Base-by-base conservation (phyloP, 306 rosid genomes). In the Canavalia gladiata region DNA sequence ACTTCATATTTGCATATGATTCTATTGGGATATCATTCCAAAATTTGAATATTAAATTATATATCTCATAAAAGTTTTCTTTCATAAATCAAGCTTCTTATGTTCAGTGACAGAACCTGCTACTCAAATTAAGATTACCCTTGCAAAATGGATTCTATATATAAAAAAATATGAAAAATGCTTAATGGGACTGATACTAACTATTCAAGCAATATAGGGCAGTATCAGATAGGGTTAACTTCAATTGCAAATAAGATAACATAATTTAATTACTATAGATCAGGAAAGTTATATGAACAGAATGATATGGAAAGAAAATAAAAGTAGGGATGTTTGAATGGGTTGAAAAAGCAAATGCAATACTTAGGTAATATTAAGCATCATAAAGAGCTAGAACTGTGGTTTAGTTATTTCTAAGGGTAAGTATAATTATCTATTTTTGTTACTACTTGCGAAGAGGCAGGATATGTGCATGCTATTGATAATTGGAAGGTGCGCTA, bases 1-100 rank as follows among this genome's bases (percentile, higher is more conserved):
- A 8, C 13, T 65, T 74, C 70, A 65, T 46, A 55, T 71, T 37
- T 69, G 71, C 34, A 18, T 59, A 73, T 59, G 39, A 65, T 64
- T 55, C 31, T 51, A 41, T 65, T 9, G 60, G 64, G 37, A 47
- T 30, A 10, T 37, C 49, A 49, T 37, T 57, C 39, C 25, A 47
- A 57, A 10, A 9, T 50, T 82, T 67, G 30, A 34, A 46, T 46
- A 42, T 49, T 35, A 31, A 65, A 67, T 39, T 35, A 74, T 65
- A 45, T 35, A 42, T 25, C 30, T 50, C 49, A 18, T 56, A 60
- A 6, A 62, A 18, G 71, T 75, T 75, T 49, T 46, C 63, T 63
- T 63, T 50, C 50, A 46, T 50, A 60, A 60, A 49, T 1, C 29
- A 18, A 34, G 49, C 39, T 63, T 76, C 34, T 76, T 62, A 18